Percentiles rank a stretch among this genome's conserved stretches.
phyloP scores from a whole-genome alignment of 1,139 yeast genomes.

The Nakaseomyces nivariensis region DNA sequence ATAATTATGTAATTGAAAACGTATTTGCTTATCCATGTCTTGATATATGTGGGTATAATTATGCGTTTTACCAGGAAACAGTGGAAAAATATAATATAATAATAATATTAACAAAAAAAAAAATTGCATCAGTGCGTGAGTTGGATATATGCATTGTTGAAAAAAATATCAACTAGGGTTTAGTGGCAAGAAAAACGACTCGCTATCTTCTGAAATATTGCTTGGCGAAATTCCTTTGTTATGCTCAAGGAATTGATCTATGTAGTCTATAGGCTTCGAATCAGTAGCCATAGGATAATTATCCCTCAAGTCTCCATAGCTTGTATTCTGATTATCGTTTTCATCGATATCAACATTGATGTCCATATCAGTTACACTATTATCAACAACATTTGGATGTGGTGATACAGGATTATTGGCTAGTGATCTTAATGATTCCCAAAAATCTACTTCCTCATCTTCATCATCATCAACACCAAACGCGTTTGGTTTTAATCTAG shows the following conservation, averaged over 20 bases:
- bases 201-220: conserved; percentile 7
- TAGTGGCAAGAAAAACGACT: conserved; percentile 27
- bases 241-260: not conserved
- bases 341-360: not conserved
- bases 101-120: too few relatives aligned
- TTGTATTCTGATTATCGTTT: not conserved
- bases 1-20: too few relatives aligned
- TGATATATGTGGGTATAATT: too few relatives aligned
- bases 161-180: conserved; percentile 27
- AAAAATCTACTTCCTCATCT: conserved; percentile 52
- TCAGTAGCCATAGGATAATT: not conserved
- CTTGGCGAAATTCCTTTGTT: conserved; percentile 1
- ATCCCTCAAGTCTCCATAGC: not conserved
- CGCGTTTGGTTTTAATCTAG: not conserved
- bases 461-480: conserved; percentile 13
- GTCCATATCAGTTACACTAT: not conserved
- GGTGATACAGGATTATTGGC: conserved; percentile 9
- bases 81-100: too few relatives aligned
- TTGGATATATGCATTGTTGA: too few relatives aligned
- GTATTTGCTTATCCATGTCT: too few relatives aligned
- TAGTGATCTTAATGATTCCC: conserved; percentile 58
- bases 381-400: not conserved
- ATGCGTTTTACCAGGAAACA: too few relatives aligned
- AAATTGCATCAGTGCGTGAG: too few relatives aligned
- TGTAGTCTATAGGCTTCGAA: not conserved